These are phyloP conservation scores for Quercus phellos DNA, from an alignment of 331 rosid species.

Conservation along the genomic window DNA sequence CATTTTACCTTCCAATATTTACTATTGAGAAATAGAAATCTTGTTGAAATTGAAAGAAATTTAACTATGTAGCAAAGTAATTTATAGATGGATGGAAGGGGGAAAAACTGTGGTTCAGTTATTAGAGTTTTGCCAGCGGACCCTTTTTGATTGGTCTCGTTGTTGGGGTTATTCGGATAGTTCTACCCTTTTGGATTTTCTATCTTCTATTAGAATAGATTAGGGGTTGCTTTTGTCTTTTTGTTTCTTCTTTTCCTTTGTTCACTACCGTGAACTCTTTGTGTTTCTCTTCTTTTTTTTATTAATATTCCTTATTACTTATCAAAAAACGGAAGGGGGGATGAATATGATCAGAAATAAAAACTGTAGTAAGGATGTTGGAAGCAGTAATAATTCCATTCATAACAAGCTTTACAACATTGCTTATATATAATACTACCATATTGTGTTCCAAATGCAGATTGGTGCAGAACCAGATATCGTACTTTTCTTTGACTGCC, in stretches of 20 bases:
- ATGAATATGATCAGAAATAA: background rate
- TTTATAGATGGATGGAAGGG: background rate
- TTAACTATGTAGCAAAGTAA: background rate
- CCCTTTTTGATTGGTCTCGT: no score
- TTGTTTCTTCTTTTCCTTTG: no score
- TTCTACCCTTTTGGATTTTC: no score
- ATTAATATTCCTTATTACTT: no score
- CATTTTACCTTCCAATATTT: background rate
- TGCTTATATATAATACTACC: background rate
- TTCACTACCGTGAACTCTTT: no score
- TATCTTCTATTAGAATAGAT: no score
- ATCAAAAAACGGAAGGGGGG: background rate
- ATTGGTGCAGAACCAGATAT: slow-evolving; percentile 63
- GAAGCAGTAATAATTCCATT: slow-evolving; percentile 6
- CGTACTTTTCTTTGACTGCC: slow-evolving; percentile 93
- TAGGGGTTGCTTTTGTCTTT: no score
- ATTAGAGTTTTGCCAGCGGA: no score
- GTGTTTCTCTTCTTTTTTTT: no score
- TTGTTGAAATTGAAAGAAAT: background rate
- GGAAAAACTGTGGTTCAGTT: no score
- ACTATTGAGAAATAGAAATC: background rate
- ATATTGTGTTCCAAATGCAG: slow-evolving; percentile 36
- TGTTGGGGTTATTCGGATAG: no score
- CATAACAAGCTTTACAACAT: background rate
- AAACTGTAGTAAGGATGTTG: background rate